Conservation (phyloP, 208 protist genomes). For the Trypanosomatidae sp. region DNA sequence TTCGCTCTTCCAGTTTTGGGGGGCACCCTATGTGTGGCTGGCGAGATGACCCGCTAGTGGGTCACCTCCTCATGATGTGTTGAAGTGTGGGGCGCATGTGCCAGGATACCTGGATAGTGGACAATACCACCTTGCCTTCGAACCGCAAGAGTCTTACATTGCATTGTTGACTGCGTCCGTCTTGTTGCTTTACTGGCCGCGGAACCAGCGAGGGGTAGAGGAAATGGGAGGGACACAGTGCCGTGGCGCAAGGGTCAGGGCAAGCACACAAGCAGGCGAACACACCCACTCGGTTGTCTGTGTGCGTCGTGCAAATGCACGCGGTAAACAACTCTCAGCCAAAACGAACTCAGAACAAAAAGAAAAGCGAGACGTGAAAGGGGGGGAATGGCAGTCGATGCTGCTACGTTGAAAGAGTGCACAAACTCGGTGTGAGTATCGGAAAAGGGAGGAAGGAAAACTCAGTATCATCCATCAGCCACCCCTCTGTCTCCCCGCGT, state of each 20-base stretch:
- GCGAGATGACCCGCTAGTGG: not conserved
- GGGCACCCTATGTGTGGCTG: not conserved
- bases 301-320: conserved; percentile 2
- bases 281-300: not conserved
- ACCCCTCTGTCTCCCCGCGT: too few species aligned
- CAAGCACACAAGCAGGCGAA: not conserved
- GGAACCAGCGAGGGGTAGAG: not conserved
- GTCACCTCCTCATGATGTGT: not conserved
- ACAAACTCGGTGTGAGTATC: not conserved
- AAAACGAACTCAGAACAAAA: conserved; percentile 1
- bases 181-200: not conserved
- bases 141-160: too few species aligned
- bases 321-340: not conserved
- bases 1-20: not conserved
- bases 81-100: too few species aligned
- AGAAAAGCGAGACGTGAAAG: not conserved
- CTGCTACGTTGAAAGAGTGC: not conserved
- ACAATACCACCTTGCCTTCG: too few species aligned
- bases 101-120: too few species aligned
- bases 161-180: too few species aligned
- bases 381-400: not conserved
- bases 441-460: not conserved
- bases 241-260: not conserved
- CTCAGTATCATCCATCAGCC: too few species aligned
- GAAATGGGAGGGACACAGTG: not conserved